phyloP scores from a whole-genome alignment of 2,329 filamentous ascomycete genomes.

The Fusarium pininemorale region DNA sequence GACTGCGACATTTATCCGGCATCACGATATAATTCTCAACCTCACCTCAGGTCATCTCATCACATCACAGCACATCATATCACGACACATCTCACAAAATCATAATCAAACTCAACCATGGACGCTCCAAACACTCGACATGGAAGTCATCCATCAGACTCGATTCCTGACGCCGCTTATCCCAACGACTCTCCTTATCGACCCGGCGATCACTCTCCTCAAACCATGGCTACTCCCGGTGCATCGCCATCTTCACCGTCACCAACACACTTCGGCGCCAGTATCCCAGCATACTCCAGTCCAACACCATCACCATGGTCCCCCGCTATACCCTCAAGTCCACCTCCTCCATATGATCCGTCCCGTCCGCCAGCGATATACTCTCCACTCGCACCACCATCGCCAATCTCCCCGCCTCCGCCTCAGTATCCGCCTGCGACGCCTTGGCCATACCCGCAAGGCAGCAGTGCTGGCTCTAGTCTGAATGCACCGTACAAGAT shows the following conservation, averaged over 20 bases:
- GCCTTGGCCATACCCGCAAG: constrained; percentile 32
- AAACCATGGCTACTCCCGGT: constrained; percentile 1
- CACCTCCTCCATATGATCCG: constrained; percentile 44
- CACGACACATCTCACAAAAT: background rate
- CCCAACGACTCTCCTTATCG: constrained; percentile 45
- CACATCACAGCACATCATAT: background rate
- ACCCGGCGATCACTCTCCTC: constrained; percentile 21
- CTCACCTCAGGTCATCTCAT: background rate
- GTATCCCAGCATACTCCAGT: constrained; percentile 19
- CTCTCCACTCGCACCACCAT: constrained; percentile 29
- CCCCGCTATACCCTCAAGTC: constrained; percentile 31
- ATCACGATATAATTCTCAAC: background rate
- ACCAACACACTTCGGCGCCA: constrained; percentile 1
- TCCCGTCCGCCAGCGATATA: constrained; percentile 40
- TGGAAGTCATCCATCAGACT: constrained; percentile 42
- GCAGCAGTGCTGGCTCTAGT: constrained; percentile 27
- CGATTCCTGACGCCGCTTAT: constrained; percentile 45
- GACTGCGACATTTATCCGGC: background rate
- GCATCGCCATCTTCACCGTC: constrained; percentile 14
- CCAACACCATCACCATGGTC: constrained; percentile 29
- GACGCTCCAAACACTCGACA: constrained; percentile 24
- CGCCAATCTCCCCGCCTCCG: constrained; percentile 9
- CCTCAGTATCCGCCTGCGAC: constrained; percentile 32
- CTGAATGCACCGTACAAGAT: constrained; percentile 31
- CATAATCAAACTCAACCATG: constrained; percentile 19